Percentiles rank a stretch among this genome's conserved stretches.
Evolutionary conservation across 2,329 filamentous ascomycete species (phyloP).

Genomic region (Fonsecaea pugnacius): DNA sequence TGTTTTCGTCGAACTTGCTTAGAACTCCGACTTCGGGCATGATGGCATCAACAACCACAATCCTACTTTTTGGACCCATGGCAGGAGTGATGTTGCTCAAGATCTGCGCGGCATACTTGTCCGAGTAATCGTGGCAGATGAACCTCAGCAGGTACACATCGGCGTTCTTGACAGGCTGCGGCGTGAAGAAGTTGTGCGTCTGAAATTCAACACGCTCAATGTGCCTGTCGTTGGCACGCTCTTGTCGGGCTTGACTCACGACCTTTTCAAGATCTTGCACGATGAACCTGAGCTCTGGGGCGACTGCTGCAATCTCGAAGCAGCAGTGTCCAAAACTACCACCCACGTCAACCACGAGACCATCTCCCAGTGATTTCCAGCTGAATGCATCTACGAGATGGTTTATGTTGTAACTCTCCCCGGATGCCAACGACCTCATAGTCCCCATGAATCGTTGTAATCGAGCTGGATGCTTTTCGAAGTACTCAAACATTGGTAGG

Average conservation of each 20-base stretch:
- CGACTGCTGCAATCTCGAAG: slow-evolving; percentile 58
- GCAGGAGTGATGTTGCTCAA: slow-evolving; percentile 42
- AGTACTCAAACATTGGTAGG: slow-evolving; percentile 43
- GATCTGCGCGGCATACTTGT: slow-evolving; percentile 44
- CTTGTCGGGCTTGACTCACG: slow-evolving; percentile 21
- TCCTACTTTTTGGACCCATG: slow-evolving; percentile 43
- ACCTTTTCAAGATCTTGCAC: slow-evolving; percentile 55
- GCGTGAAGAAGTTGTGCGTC: slow-evolving; percentile 46
- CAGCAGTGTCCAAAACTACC: slow-evolving; percentile 64
- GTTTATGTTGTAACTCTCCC: slow-evolving; percentile 30
- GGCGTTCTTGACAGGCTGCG: slow-evolving; percentile 41
- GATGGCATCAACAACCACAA: slow-evolving; percentile 41
- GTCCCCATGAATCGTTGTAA: slow-evolving; percentile 32
- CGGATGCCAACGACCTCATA: slow-evolving; percentile 13
- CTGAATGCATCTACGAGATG: slow-evolving; percentile 33
- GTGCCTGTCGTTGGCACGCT: slow-evolving; percentile 38
- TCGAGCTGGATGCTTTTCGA: slow-evolving; percentile 39
- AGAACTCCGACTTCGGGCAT: slow-evolving; percentile 20
- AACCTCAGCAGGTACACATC: slow-evolving; percentile 44
- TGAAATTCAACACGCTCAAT: slow-evolving; percentile 33
- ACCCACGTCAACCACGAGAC: slow-evolving; percentile 44
- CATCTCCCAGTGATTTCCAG: slow-evolving; percentile 32
- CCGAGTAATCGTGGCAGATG: slow-evolving; percentile 48
- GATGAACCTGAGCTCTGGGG: slow-evolving; percentile 58
- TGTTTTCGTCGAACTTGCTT: slow-evolving; percentile 9